Base-by-base conservation (phyloP, 2,329 filamentous ascomycete species). In the Hansfordia pulvinata region DNA sequence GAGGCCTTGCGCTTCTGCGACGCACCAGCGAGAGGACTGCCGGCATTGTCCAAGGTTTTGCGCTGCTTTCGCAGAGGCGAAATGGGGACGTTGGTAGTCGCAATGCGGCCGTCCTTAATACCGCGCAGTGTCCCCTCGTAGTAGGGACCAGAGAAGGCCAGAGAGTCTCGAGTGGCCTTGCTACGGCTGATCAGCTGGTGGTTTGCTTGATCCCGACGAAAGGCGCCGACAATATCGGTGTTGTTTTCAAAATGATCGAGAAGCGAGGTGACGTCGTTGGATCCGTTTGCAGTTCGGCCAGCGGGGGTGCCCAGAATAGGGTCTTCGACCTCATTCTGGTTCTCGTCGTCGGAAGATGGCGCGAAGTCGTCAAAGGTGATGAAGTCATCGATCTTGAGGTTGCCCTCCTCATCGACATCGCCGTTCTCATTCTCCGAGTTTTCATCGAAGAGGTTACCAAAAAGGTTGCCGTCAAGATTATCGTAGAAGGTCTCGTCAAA, bases 171-270 rank as follows among this genome's bases (percentile, higher is more conserved):
- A 19, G 69, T 73, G 13, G 66, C 68, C 40, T 70, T 64, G 42
- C 64, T 68, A 51, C 66, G 71, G 35, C 66, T 49, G 31, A 73
- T 69, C 32, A 73, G 55, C 38, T 70, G 64, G 43, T 69, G 63
- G 44, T 70, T 69, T 58, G 60, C 72, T 46, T 69, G 73, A 48
- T 69, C 76, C 36, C 61, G 70, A 30, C 80, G 80, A 61, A 90
- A 92, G 2, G 81, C 78, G 19, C 79, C 79, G 19, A 90, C 80
- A 10, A 77, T 70, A 30, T 75, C 69, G 7, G 63, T 53, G 31
- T 70, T 69, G 37, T 72, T 69, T 41, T 78, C 73, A 20, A 85
- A 70, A 37, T 78, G 75, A 28, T 64, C 63, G n/a, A 79, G 54
- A 29, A 77, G 62, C 15, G 64, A 61, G 33, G 70, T 56, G 13